These are phyloP conservation scores for Euptelea pleiosperma DNA, from an alignment of 164 flowering plant species.

Conservation along the genomic window DNA sequence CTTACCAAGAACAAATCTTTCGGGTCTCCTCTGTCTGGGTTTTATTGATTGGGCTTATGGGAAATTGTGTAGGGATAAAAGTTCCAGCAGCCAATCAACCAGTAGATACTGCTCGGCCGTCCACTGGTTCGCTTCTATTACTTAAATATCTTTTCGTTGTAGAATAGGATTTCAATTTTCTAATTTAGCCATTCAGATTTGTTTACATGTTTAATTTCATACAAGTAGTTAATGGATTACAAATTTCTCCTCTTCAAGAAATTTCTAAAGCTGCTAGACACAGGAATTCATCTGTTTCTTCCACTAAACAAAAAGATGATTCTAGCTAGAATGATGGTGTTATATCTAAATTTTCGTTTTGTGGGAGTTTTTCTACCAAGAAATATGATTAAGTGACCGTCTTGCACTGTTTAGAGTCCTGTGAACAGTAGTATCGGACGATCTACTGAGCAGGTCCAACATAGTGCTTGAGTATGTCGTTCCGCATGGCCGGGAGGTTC, in stretches of 20 bases:
- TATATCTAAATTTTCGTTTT: neutral
- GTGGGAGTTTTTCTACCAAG: no score
- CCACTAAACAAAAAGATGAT: neutral
- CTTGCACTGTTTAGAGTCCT: no score
- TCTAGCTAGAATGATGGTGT: neutral
- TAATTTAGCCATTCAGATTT: neutral
- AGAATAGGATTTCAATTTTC: neutral
- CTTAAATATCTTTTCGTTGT: no score
- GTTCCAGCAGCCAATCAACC: neutral
- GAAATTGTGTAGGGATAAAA: constrained; percentile 4
- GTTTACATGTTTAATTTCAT: neutral
- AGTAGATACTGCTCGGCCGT: no score
- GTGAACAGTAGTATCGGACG: no score
- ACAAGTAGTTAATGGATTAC: neutral
- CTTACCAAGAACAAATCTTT: no score
- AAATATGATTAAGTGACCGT: no score
- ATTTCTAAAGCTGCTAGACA: neutral
- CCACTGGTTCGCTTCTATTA: neutral
- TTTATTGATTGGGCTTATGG: constrained; percentile 12
- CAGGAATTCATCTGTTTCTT: neutral
- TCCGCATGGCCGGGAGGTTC: no score
- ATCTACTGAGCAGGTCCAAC: no score
- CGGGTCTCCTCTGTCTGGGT: no score
- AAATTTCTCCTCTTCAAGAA: neutral
- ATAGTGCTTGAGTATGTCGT: no score